Evolutionary conservation across 768 basidiomycete genomes (phyloP).

Genomic region (Grammothele lineata): DNA sequence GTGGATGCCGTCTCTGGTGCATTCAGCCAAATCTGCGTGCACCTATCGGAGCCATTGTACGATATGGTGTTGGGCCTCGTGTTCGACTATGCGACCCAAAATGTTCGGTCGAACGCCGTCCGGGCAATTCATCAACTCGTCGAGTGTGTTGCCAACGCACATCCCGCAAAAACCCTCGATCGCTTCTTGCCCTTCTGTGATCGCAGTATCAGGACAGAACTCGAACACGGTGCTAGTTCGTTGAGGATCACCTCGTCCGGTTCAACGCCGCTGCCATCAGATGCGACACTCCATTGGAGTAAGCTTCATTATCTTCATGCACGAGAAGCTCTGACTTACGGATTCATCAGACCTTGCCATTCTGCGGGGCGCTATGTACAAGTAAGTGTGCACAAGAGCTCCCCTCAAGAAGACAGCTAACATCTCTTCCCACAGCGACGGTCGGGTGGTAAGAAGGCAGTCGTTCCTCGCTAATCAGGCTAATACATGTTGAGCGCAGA

Average conservation of each 20-base stretch:
- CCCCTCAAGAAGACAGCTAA: too few relatives aligned
- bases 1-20: slow-evolving; percentile 74
- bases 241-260: slow-evolving; percentile 61
- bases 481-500: slow-evolving; percentile 42
- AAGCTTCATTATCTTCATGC: slow-evolving; percentile 24
- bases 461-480: too few relatives aligned
- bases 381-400: slow-evolving; percentile 40
- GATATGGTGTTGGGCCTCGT: slow-evolving; percentile 81
- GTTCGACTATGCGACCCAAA: slow-evolving; percentile 76
- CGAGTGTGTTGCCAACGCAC: slow-evolving; percentile 78
- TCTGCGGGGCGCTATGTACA: slow-evolving; percentile 74
- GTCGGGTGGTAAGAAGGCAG: slow-evolving; percentile 45
- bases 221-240: slow-evolving; percentile 82
- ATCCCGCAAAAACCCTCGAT: slow-evolving; percentile 70
- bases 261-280: slow-evolving; percentile 66
- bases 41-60: slow-evolving; percentile 69
- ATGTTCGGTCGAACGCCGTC: slow-evolving; percentile 81
- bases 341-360: slow-evolving; percentile 59
- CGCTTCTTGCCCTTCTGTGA: slow-evolving; percentile 76
- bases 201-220: slow-evolving; percentile 64
- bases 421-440: slow-evolving; percentile 33
- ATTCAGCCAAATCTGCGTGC: slow-evolving; percentile 73
- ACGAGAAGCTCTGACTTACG: background rate
- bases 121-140: slow-evolving; percentile 84
- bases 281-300: slow-evolving; percentile 90